Evolutionary conservation across 208 protist species (phyloP).

Genomic region (Giardia duodenalis): DNA sequence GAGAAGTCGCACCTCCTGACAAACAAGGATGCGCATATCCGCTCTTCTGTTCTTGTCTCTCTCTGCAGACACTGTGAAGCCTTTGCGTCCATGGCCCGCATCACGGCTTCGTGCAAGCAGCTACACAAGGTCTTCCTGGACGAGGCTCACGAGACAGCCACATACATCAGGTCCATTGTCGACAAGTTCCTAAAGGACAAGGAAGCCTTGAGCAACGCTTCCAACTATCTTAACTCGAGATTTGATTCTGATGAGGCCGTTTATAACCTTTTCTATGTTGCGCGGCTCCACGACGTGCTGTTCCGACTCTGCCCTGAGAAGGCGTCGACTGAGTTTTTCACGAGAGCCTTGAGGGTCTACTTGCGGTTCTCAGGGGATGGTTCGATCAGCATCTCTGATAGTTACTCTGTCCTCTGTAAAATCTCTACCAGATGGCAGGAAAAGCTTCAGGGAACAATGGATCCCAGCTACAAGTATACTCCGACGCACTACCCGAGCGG

Average conservation of each 20-base stretch:
- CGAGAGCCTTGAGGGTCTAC: too few species aligned
- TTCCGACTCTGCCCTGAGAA: too few species aligned
- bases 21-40: background rate
- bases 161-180: background rate
- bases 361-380: too few species aligned
- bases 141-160: background rate
- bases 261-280: background rate
- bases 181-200: constrained; percentile 2
- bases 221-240: background rate
- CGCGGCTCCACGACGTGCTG: background rate
- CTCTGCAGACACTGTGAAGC: background rate
- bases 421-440: too few species aligned
- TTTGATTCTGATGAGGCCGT: background rate
- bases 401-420: too few species aligned
- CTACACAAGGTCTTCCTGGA: background rate
- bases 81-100: background rate
- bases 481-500: too few species aligned
- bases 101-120: background rate
- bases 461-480: too few species aligned
- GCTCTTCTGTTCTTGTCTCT: background rate
- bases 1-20: background rate
- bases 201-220: background rate
- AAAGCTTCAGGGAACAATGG: too few species aligned
- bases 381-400: too few species aligned
- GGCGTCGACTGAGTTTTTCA: too few species aligned